phyloP scores from a whole-genome alignment of 1,284 basidiomycete species.

The Naganishia albida region DNA sequence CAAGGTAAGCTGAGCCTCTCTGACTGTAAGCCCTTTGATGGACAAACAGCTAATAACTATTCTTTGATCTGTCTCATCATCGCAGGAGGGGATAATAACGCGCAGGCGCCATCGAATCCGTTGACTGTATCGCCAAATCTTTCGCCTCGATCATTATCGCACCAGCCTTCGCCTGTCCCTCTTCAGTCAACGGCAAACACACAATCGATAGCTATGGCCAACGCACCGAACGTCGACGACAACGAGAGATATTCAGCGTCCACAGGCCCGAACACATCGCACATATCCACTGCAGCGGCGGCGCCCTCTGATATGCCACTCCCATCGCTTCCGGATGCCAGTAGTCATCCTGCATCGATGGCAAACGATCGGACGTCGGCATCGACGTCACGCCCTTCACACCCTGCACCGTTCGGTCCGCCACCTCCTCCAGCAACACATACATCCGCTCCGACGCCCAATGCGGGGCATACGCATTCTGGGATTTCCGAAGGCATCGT shows the following conservation, averaged over 20 bases:
- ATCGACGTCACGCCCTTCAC: background rate
- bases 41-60: background rate
- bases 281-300: no score
- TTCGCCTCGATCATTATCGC: background rate
- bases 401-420: constrained; percentile 1
- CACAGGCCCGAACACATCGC: no score
- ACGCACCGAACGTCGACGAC: background rate
- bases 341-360: background rate
- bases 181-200: background rate
- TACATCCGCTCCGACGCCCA: background rate
- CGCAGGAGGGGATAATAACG: background rate
- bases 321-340: background rate
- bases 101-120: background rate
- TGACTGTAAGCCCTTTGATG: background rate
- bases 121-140: background rate
- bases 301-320: background rate
- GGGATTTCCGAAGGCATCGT: constrained; percentile 17
- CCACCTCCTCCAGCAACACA: constrained; percentile 2
- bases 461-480: background rate
- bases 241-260: no score
- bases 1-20: constrained; percentile 7
- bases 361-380: background rate
- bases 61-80: background rate
- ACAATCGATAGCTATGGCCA: background rate
- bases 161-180: background rate